A percentile compares a stretch with the other conserved stretches of the same genome.
Evolutionary conservation across 2,329 filamentous ascomycete species (phyloP).

Genomic region (Diplodia mutila): DNA sequence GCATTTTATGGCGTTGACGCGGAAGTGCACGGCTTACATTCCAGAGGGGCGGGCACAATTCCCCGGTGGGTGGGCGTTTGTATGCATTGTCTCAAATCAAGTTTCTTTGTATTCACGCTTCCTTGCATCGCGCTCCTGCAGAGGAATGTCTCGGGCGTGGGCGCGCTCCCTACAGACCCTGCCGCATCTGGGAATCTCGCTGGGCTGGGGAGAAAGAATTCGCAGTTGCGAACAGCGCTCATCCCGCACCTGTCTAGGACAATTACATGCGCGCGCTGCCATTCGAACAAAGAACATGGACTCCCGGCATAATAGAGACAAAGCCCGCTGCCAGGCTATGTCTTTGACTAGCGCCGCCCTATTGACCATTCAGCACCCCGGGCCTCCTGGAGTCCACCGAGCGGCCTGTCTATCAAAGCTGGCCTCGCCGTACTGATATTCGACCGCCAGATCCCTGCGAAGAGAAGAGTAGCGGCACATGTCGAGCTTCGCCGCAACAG

Average conservation of each 20-base stretch:
- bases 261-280: constrained; percentile 40
- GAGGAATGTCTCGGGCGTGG: constrained; percentile 40
- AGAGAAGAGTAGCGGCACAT: not conserved
- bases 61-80: constrained; percentile 24
- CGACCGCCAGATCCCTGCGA: not conserved
- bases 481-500: not conserved
- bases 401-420: constrained; percentile 18
- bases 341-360: constrained; percentile 26
- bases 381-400: not conserved
- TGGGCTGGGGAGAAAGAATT: constrained; percentile 22
- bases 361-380: constrained; percentile 24
- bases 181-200: constrained; percentile 38
- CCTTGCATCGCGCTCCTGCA: constrained; percentile 39
- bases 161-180: constrained; percentile 34
- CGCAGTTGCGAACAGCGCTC: constrained; percentile 33
- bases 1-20: constrained; percentile 27
- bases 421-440: constrained; percentile 7
- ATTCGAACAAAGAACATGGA: constrained; percentile 34
- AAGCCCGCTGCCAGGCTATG: constrained; percentile 33
- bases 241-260: constrained; percentile 41
- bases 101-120: constrained; percentile 35
- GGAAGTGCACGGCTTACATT: constrained; percentile 23
- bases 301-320: constrained; percentile 39
- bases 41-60: constrained; percentile 24
- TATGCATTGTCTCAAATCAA: constrained; percentile 27